Evolutionary conservation across 441 rosid genomes (phyloP).

Genomic region (Corymbia citriodora): DNA sequence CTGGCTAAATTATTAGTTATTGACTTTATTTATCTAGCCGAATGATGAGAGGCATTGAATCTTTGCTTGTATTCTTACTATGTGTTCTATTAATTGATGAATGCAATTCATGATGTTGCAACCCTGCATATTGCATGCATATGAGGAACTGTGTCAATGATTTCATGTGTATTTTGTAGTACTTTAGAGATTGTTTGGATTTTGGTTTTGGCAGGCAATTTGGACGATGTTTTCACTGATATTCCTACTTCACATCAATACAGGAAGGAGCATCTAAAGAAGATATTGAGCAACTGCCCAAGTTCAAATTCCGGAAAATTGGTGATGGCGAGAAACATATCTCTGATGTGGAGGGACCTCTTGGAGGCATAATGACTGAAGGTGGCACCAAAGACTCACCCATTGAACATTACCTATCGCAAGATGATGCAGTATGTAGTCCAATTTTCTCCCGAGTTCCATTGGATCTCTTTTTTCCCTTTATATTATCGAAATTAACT

Average conservation of each 20-base stretch:
- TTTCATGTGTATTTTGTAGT: neutral
- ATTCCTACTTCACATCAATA: neutral
- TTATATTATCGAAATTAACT: neutral
- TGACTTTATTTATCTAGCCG: neutral
- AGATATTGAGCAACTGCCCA: slow-evolving; percentile 81
- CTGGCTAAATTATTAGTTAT: neutral
- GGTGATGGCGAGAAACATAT: slow-evolving; percentile 34
- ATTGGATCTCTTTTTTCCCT: neutral
- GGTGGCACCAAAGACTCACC: slow-evolving; percentile 67
- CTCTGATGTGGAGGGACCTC: slow-evolving; percentile 38
- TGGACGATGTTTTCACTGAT: neutral
- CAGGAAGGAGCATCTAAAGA: slow-evolving; percentile 97
- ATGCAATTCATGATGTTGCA: neutral
- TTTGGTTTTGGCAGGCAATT: neutral
- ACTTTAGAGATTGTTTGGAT: neutral
- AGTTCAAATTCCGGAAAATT: slow-evolving; percentile 55
- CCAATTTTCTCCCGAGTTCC: neutral
- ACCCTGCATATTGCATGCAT: neutral
- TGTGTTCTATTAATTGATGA: neutral
- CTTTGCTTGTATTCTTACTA: neutral
- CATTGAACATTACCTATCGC: slow-evolving; percentile 51
- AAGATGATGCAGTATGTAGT: slow-evolving; percentile 72
- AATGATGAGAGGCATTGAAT: neutral
- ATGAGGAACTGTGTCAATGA: neutral
- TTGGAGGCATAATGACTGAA: slow-evolving; percentile 73